Percentiles rank a stretch among this genome's conserved stretches.
These are phyloP conservation scores for Skeletonema menzelii DNA, from an alignment of 108 stramenopile species.

Conservation along the genomic window DNA sequence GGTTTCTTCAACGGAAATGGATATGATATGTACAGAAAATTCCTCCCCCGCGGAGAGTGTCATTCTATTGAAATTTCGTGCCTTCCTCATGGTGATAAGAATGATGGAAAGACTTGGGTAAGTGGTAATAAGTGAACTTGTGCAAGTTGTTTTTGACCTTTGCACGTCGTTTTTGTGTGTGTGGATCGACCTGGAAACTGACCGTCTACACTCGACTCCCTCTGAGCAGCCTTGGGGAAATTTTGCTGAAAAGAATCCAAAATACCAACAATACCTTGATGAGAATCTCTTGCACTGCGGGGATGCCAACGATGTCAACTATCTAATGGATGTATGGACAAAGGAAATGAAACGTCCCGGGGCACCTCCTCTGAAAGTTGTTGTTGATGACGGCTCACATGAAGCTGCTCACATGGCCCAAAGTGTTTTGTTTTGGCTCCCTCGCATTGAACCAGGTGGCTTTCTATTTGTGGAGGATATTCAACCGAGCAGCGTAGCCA, in stretches of 20 bases:
- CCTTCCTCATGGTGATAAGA: conserved; percentile 37
- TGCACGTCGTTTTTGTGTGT: no score
- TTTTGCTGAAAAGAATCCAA: conserved; percentile 46
- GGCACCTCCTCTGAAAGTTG: conserved; percentile 59
- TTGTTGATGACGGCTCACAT: conserved; percentile 66
- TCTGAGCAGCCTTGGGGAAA: conserved; percentile 25
- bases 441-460: conserved; percentile 58
- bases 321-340: conserved; percentile 30
- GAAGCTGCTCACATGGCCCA: conserved; percentile 54
- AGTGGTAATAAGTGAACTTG: conserved; percentile 9
- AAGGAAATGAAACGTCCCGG: conserved; percentile 42
- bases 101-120: conserved; percentile 66
- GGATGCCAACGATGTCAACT: conserved; percentile 42
- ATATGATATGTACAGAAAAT: conserved; percentile 37
- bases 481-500: conserved; percentile 40
- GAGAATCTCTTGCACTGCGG: conserved; percentile 58
- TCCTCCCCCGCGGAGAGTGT: conserved; percentile 45
- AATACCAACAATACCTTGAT: conserved; percentile 43
- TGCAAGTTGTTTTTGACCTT: no score
- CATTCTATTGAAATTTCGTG: conserved; percentile 63
- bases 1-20: conserved; percentile 53
- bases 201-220: no score
- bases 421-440: conserved; percentile 62
- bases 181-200: no score
- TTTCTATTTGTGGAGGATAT: conserved; percentile 63